A percentile compares a stretch with the other conserved stretches of the same genome.
Conservation (phyloP, 352 stramenopile species). For the Globisporangium alternatum region DNA sequence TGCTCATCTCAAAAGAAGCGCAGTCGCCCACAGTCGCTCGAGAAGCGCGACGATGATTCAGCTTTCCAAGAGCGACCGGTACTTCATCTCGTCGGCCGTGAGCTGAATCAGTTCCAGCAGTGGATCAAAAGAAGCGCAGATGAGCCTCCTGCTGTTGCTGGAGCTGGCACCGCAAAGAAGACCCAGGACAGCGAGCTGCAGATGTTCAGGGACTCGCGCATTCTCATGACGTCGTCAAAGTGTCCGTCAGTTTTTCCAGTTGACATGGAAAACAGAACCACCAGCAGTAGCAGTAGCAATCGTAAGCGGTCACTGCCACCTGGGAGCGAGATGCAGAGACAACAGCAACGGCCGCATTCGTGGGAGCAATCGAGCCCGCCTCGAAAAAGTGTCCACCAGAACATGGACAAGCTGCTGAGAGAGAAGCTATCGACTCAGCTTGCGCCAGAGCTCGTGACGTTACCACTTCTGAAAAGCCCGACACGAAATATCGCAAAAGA, state of each 20-base stretch:
- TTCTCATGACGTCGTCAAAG: constrained; percentile 7
- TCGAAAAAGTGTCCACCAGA: not conserved
- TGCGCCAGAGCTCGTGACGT: constrained; percentile 13
- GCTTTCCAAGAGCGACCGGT: not conserved
- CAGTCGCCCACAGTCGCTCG: not conserved
- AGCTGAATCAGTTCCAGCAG: constrained; percentile 32
- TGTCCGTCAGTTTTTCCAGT: constrained; percentile 16
- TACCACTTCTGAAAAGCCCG: constrained; percentile 35
- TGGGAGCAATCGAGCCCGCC: constrained; percentile 8
- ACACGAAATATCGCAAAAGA: constrained; percentile 18
- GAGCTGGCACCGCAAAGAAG: constrained; percentile 44
- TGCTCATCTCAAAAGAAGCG: not conserved
- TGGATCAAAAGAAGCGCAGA: constrained; percentile 44
- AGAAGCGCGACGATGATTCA: not conserved
- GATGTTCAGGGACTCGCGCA: constrained; percentile 45
- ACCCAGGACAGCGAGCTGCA: constrained; percentile 35
- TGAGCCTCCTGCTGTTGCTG: constrained; percentile 30
- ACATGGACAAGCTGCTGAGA: not conserved
- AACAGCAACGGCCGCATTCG: not conserved
- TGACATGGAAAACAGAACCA: not conserved
- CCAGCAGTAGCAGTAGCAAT: not conserved
- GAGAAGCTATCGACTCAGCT: not conserved
- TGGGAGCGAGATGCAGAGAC: not conserved
- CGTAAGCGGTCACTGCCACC: not conserved
- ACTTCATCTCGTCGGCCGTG: constrained; percentile 10